Conservation (phyloP, 2,329 filamentous ascomycete species). For the Malbranchea zuffiana region DNA sequence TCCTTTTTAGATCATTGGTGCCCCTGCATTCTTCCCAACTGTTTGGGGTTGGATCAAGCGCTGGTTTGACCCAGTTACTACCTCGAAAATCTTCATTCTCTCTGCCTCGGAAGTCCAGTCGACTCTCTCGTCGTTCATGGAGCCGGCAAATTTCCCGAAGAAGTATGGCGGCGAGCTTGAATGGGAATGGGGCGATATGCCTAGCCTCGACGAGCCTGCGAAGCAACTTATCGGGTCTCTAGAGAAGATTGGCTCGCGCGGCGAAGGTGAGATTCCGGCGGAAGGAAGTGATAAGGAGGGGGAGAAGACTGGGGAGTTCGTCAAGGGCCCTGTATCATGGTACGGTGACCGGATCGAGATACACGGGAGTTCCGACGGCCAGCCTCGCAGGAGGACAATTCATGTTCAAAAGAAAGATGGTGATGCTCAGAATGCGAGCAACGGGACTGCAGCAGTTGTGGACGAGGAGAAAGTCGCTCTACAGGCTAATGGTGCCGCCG, state of each 20-base stretch:
- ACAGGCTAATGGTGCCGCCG: background rate
- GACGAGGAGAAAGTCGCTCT: constrained; percentile 22
- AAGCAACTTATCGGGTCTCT: constrained; percentile 25
- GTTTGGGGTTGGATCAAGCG: constrained; percentile 89
- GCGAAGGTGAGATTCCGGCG: constrained; percentile 14
- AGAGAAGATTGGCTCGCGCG: constrained; percentile 19
- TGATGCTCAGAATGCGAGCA: no score
- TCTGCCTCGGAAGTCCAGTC: constrained; percentile 59
- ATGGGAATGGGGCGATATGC: constrained; percentile 66
- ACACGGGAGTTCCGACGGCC: constrained; percentile 45
- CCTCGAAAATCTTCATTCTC: constrained; percentile 93
- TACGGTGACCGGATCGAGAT: constrained; percentile 72
- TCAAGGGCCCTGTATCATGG: constrained; percentile 53
- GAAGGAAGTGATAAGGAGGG: background rate
- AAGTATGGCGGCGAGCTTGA: constrained; percentile 81
- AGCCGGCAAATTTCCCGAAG: constrained; percentile 71
- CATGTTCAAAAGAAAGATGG: constrained; percentile 3
- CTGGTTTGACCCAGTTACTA: constrained; percentile 89
- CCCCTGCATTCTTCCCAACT: constrained; percentile 80
- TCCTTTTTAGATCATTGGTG: constrained; percentile 60
- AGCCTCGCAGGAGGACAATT: constrained; percentile 11
- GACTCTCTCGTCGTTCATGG: constrained; percentile 71
- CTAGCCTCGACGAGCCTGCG: constrained; percentile 52
- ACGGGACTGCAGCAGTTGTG: no score
- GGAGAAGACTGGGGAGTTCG: constrained; percentile 2